Evolutionary conservation across 768 basidiomycete genomes (phyloP).

Genomic region (Boletus rubescentipes): DNA sequence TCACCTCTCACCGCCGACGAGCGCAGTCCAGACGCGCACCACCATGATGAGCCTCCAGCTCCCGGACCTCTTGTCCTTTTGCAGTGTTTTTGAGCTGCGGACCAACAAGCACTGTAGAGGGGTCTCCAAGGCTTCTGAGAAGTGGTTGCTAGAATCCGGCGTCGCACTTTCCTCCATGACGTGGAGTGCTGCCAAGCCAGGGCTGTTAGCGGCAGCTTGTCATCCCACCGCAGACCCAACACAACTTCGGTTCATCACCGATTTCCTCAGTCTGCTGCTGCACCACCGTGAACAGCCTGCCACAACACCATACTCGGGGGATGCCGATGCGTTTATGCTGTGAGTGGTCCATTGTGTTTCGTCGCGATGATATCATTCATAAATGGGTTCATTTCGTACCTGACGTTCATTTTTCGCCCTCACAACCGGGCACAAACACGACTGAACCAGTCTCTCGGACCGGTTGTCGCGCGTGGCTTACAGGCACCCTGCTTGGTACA

Average conservation of each 20-base stretch:
- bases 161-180: constrained; percentile 19
- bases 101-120: constrained; percentile 29
- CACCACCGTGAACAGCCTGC: constrained; percentile 34
- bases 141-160: constrained; percentile 26
- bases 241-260: constrained; percentile 52
- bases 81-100: constrained; percentile 26
- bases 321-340: constrained; percentile 17
- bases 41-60: constrained; percentile 29
- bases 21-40: constrained; percentile 5
- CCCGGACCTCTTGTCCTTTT: constrained; percentile 28
- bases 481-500: constrained; percentile 40
- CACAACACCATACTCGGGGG: neutral
- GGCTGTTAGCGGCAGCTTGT: constrained; percentile 57
- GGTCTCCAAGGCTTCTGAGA: constrained; percentile 30
- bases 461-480: constrained; percentile 36
- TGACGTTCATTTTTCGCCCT: neutral
- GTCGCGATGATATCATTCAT: constrained; percentile 10
- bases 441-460: constrained; percentile 36
- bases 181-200: constrained; percentile 38
- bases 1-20: neutral
- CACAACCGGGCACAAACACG: neutral
- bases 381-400: constrained; percentile 1
- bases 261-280: constrained; percentile 47
- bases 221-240: constrained; percentile 57
- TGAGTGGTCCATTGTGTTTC: constrained; percentile 13